These are phyloP conservation scores for Falciphora oryzae DNA, from an alignment of 2,329 filamentous ascomycete species.

Conservation along the genomic window DNA sequence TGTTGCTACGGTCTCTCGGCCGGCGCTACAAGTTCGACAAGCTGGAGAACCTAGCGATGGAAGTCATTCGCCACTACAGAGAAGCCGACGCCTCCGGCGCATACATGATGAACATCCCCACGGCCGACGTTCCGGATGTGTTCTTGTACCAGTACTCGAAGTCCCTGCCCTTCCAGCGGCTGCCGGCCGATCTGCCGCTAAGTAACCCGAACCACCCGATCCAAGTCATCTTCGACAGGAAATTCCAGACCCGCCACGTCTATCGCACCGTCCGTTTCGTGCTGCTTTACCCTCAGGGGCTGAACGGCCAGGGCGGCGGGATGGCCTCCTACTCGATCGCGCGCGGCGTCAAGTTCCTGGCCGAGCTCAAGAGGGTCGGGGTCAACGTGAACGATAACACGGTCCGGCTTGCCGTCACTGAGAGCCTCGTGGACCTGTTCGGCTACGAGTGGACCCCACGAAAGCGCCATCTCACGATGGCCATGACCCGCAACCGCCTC, in stretches of 20 bases:
- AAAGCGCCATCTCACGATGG: constrained; percentile 17
- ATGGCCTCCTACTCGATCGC: constrained; percentile 21
- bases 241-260: constrained; percentile 34
- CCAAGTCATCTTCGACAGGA: constrained; percentile 36
- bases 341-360: constrained; percentile 27
- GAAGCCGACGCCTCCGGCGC: constrained; percentile 20
- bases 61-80: constrained; percentile 35
- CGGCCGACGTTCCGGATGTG: constrained; percentile 34
- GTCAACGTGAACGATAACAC: constrained; percentile 18
- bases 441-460: constrained; percentile 20
- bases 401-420: constrained; percentile 23
- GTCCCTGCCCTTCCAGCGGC: constrained; percentile 25
- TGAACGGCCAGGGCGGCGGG: background rate
- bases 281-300: background rate
- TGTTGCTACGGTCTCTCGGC: constrained; percentile 38
- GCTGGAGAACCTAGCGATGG: constrained; percentile 37
- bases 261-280: constrained; percentile 31
- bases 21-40: constrained; percentile 37
- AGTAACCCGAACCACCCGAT: constrained; percentile 40
- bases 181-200: constrained; percentile 37
- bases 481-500: constrained; percentile 19
- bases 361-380: constrained; percentile 26
- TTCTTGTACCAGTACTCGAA: constrained; percentile 7
- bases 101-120: constrained; percentile 37
- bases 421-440: constrained; percentile 29